Conservation (phyloP, 2,329 filamentous ascomycete species). For the Myriosclerotinia scirpicola region DNA sequence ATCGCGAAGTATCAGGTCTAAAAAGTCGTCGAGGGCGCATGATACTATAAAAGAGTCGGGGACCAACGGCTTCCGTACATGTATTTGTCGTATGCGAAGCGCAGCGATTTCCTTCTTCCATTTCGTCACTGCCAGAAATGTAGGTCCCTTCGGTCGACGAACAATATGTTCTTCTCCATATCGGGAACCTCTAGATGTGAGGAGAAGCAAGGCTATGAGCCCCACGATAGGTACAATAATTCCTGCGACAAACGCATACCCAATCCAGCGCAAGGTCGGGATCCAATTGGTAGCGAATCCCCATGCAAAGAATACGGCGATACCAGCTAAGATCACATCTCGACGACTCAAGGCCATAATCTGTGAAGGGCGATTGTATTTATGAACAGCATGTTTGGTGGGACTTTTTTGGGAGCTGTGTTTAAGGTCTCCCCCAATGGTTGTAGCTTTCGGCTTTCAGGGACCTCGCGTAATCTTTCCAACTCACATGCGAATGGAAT, state of each 20-base stretch:
- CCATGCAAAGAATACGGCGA: conserved; percentile 81
- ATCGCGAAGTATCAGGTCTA: conserved; percentile 75
- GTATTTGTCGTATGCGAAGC: conserved; percentile 64
- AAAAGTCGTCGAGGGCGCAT: conserved; percentile 73
- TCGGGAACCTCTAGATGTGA: conserved; percentile 57
- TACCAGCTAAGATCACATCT: conserved; percentile 67
- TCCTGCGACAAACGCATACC: conserved; percentile 79
- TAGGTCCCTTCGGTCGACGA: conserved; percentile 48
- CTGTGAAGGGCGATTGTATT: conserved; percentile 35
- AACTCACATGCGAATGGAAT: conserved; percentile 16
- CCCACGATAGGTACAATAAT: conserved; percentile 54
- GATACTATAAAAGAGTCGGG: conserved; percentile 76
- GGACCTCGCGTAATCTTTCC: conserved; percentile 30
- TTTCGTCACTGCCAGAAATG: conserved; percentile 60
- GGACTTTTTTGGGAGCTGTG: conserved; percentile 27
- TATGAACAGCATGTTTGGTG: conserved; percentile 38
- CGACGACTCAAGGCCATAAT: conserved; percentile 70
- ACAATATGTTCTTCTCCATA: conserved; percentile 46
- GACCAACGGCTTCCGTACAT: conserved; percentile 69
- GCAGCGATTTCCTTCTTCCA: conserved; percentile 73
- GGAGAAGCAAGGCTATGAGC: conserved; percentile 58
- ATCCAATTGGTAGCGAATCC: conserved; percentile 80
- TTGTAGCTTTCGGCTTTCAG: conserved; percentile 23
- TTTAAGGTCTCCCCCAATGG: conserved; percentile 22
- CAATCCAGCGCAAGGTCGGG: conserved; percentile 78